Conservation (phyloP, 208 protist genomes). For the Strigomonas galati region DNA sequence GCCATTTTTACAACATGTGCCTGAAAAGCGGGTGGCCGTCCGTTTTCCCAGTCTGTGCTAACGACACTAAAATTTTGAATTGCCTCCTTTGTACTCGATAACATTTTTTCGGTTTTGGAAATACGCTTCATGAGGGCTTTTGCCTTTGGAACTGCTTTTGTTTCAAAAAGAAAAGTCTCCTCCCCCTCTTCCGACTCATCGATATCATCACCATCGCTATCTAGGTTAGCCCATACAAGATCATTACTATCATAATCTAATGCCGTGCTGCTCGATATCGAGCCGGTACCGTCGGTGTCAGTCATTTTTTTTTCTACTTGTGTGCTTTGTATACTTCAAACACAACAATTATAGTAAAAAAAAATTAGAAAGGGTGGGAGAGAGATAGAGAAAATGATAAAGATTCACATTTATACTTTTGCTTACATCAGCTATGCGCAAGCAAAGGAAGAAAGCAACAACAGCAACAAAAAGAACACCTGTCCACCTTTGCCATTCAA, state of each 20-base stretch:
- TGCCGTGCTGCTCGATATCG: background rate
- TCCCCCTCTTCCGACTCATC: slow-evolving; percentile 33
- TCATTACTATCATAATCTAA: slow-evolving; percentile 9
- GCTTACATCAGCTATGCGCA: too few species aligned
- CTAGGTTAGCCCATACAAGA: background rate
- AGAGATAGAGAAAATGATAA: too few species aligned
- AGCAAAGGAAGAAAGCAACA: too few species aligned
- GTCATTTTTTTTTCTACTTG: slow-evolving; percentile 4
- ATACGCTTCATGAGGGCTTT: slow-evolving; percentile 48
- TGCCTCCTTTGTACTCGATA: slow-evolving; percentile 26
- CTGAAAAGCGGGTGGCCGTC: background rate
- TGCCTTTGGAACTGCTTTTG: slow-evolving; percentile 23
- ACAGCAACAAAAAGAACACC: too few species aligned
- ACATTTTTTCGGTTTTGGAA: slow-evolving; percentile 21
- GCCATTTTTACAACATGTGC: slow-evolving; percentile 9
- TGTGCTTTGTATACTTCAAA: background rate
- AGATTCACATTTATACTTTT: too few species aligned
- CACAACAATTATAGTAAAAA: too few species aligned
- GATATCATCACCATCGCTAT: slow-evolving; percentile 20
- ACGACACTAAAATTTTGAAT: background rate
- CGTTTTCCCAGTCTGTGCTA: slow-evolving; percentile 10
- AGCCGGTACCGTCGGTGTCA: background rate
- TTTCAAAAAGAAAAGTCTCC: slow-evolving; percentile 32
- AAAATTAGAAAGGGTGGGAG: too few species aligned
- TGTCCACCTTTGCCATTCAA: too few species aligned